A percentile compares a stretch with the other conserved stretches of the same genome.
These are phyloP conservation scores for Purshia tridentata DNA, from an alignment of 306 rosid genomes.

Conservation along the genomic window DNA sequence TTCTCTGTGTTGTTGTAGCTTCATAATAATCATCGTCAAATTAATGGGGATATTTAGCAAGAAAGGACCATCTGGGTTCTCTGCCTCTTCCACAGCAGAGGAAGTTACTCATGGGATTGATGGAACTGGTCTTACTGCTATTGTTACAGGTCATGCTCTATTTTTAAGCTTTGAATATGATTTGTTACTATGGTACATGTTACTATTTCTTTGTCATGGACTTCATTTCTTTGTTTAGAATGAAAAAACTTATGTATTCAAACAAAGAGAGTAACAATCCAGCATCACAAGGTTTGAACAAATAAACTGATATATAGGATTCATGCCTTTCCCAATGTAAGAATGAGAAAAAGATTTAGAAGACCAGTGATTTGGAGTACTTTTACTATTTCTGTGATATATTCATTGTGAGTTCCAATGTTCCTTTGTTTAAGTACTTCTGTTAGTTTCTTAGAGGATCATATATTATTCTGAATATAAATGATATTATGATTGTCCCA, in stretches of 20 bases:
- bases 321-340: background rate
- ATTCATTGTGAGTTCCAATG: too few relatives aligned
- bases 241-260: background rate
- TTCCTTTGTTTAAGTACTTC: too few relatives aligned
- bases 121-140: slow-evolving; percentile 25
- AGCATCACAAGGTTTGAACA: background rate
- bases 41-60: slow-evolving; percentile 2
- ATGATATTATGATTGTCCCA: too few relatives aligned
- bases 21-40: background rate
- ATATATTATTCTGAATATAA: too few relatives aligned
- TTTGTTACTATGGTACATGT: background rate
- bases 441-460: too few relatives aligned
- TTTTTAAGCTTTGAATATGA: background rate
- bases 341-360: background rate
- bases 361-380: background rate
- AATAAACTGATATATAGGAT: background rate
- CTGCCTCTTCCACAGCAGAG: slow-evolving; percentile 10
- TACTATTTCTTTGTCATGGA: background rate
- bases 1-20: background rate
- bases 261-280: too few relatives aligned
- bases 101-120: slow-evolving; percentile 31
- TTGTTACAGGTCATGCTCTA: slow-evolving; percentile 17
- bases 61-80: slow-evolving; percentile 19
- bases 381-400: background rate
- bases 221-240: background rate